Percentiles rank a stretch among this genome's conserved stretches.
Evolutionary conservation across 2,329 filamentous ascomycete species (phyloP).

Genomic region (Annulohypoxylon truncatum): DNA sequence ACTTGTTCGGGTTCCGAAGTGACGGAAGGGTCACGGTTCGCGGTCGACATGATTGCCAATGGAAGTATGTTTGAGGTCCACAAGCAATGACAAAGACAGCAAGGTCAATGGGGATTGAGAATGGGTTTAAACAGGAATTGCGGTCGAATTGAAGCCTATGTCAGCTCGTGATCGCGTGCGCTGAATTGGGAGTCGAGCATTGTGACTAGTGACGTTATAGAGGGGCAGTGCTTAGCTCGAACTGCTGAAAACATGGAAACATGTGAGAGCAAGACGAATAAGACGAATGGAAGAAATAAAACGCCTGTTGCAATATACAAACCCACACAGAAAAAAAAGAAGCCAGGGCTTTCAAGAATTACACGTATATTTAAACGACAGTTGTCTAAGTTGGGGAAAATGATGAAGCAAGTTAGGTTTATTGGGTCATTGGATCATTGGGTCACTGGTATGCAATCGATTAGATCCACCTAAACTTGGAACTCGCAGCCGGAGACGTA

Average conservation of each 20-base stretch:
- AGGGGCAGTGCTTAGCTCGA: slow-evolving; percentile 22
- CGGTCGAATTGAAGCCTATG: slow-evolving; percentile 24
- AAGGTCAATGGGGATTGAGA: background rate
- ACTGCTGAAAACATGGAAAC: slow-evolving; percentile 16
- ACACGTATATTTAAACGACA: background rate
- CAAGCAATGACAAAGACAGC: background rate
- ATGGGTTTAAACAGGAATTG: background rate
- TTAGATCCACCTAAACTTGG: slow-evolving; percentile 3
- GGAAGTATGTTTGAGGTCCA: background rate
- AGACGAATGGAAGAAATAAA: background rate
- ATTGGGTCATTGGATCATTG: background rate
- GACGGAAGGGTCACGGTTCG: slow-evolving; percentile 47
- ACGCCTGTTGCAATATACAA: background rate
- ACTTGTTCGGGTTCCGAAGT: slow-evolving; percentile 57
- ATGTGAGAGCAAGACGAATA: too few species aligned
- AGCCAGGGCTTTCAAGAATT: background rate
- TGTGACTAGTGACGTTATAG: slow-evolving; percentile 38
- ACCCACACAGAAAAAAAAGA: background rate
- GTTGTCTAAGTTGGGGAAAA: slow-evolving; percentile 3
- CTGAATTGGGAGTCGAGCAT: slow-evolving; percentile 25
- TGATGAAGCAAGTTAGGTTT: slow-evolving; percentile 7
- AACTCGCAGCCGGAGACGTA: background rate
- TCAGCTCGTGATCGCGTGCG: slow-evolving; percentile 37
- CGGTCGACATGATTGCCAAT: slow-evolving; percentile 43
- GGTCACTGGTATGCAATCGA: background rate